These are phyloP conservation scores for Paraglomus occultum DNA, from an alignment of 192 early-diverging fungal species.

Conservation along the genomic window DNA sequence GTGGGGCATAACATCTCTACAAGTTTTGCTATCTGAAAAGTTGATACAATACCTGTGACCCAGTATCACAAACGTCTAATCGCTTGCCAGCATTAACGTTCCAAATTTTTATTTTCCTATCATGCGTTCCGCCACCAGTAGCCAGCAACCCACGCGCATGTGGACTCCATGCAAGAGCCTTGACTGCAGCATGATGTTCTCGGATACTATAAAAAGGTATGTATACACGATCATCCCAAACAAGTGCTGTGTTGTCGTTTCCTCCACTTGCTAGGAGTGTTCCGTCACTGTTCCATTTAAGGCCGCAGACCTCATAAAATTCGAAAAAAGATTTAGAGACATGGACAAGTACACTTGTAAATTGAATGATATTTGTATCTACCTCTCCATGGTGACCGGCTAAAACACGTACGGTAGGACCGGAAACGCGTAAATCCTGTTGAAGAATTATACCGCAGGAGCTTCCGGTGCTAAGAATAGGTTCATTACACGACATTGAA, in stretches of 20 bases:
- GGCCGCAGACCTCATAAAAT: conserved; percentile 69
- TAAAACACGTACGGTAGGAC: conserved; percentile 44
- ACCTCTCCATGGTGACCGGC: conserved; percentile 60
- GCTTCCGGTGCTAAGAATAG: conserved; percentile 69
- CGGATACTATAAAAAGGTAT: conserved; percentile 54
- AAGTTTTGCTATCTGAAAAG: too few relatives aligned
- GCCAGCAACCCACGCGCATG: conserved; percentile 72
- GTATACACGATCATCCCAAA: conserved; percentile 72
- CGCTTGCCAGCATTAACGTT: conserved; percentile 63
- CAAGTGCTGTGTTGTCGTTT: conserved; percentile 86
- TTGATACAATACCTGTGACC: conserved; percentile 62
- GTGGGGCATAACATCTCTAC: too few relatives aligned
- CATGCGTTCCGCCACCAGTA: conserved; percentile 91
- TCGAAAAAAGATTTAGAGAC: not conserved
- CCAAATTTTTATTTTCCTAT: conserved; percentile 88
- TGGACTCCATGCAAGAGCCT: conserved; percentile 93
- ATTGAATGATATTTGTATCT: conserved; percentile 21
- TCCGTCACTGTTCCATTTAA: conserved; percentile 82
- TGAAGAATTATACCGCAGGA: conserved; percentile 69
- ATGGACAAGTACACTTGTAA: not conserved
- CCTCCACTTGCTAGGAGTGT: conserved; percentile 80
- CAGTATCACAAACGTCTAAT: conserved; percentile 64
- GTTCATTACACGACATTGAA: conserved; percentile 59
- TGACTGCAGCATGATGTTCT: conserved; percentile 87
- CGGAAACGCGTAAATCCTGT: conserved; percentile 59